Conservation (phyloP, 2,329 filamentous ascomycete species). For the Alternaria sp. region DNA sequence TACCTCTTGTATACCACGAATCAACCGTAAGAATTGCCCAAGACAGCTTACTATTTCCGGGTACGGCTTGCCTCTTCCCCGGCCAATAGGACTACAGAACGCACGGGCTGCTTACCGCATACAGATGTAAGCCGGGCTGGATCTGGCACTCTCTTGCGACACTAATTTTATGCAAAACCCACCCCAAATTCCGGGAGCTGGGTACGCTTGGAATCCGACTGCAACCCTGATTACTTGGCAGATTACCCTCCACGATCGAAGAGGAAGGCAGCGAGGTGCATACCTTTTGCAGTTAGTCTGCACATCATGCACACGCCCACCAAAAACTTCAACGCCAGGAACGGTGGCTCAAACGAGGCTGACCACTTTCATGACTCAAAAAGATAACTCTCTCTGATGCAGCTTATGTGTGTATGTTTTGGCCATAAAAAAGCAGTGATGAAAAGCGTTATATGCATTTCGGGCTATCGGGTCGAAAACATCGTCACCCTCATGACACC, state of each 20-base stretch:
- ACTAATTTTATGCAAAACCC: slow-evolving; percentile 11
- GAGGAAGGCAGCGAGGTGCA: slow-evolving; percentile 12
- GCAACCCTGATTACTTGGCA: slow-evolving; percentile 7
- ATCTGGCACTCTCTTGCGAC: slow-evolving; percentile 4
- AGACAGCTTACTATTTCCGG: slow-evolving; percentile 3
- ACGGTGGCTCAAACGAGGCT: background rate
- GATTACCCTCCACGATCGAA: slow-evolving; percentile 8
- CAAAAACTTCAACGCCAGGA: background rate
- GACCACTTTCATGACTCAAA: background rate
- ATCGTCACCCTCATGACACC: background rate
- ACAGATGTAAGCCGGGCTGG: background rate
- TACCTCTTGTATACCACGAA: background rate
- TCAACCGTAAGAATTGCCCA: slow-evolving; percentile 1
- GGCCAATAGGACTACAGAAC: slow-evolving; percentile 4
- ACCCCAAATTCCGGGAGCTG: slow-evolving; percentile 12
- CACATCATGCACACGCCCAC: background rate
- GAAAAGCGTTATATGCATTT: background rate
- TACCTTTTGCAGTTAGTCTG: slow-evolving; percentile 1
- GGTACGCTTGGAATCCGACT: slow-evolving; percentile 13
- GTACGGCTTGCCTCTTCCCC: slow-evolving; percentile 10
- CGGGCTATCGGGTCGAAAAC: background rate
- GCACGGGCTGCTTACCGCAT: slow-evolving; percentile 3
- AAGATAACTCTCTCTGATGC: background rate
- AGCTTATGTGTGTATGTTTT: background rate
- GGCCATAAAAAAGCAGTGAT: background rate